Conservation (phyloP, 106 monocot genomes). For the Phalaenopsis aphrodite region DNA sequence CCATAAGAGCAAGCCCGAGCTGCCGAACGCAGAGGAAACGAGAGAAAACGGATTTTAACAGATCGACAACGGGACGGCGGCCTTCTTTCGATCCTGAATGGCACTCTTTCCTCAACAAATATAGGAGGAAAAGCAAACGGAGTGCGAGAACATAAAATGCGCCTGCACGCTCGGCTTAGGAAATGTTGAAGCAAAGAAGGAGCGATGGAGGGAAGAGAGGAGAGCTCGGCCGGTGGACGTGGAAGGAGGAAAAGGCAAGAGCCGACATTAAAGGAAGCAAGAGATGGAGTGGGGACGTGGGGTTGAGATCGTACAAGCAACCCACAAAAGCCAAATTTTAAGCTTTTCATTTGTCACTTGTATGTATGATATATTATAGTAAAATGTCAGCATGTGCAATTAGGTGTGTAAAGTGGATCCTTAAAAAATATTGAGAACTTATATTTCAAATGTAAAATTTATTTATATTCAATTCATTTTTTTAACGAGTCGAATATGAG, state of each 20-base stretch:
- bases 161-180: neutral
- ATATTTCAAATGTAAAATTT: no score
- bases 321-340: neutral
- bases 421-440: no score
- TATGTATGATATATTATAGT: no score
- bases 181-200: neutral
- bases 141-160: neutral
- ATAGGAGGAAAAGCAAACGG: neutral
- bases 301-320: neutral
- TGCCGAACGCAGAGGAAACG: neutral
- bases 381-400: no score
- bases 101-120: neutral
- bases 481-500: no score
- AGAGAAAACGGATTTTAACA: neutral
- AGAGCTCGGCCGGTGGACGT: neutral
- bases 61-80: neutral
- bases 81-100: neutral
- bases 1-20: neutral
- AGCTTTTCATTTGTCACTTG: neutral
- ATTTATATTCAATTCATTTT: no score
- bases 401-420: no score
- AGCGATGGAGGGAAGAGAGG: neutral
- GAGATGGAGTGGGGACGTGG: slow-evolving; percentile 5
- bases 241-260: neutral
- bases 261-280: neutral